Conservation (phyloP, 176 grass and related monocot species). For the Chrysopogon serrulatus region DNA sequence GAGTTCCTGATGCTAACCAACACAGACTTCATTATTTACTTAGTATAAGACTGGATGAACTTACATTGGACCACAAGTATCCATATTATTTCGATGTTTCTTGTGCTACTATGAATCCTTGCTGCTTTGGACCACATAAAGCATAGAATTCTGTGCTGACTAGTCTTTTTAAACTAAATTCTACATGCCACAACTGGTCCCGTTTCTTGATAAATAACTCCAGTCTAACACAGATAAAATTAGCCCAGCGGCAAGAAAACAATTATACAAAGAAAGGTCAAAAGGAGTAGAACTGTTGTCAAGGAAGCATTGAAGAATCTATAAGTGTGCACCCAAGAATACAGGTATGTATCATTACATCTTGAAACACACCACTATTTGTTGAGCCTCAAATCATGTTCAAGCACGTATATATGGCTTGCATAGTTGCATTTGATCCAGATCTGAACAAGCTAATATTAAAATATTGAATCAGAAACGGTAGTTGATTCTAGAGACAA, state of each 20-base stretch:
- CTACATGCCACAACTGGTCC: constrained; percentile 15
- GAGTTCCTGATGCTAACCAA: constrained; percentile 10
- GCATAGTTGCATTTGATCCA: not conserved
- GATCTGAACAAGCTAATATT: not conserved
- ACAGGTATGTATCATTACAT: not conserved
- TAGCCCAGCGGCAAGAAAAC: not conserved
- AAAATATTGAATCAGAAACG: not conserved
- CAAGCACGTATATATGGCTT: not conserved
- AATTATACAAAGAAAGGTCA: not conserved
- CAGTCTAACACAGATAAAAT: not conserved
- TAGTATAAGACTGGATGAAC: constrained; percentile 17
- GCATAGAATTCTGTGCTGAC: not conserved
- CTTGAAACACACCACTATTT: not conserved
- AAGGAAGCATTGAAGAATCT: constrained; percentile 12
- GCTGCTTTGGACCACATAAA: constrained; percentile 25
- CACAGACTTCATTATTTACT: constrained; percentile 19
- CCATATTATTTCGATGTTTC: constrained; percentile 24
- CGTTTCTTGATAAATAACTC: constrained; percentile 20
- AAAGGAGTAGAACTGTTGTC: not conserved
- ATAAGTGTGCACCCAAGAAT: not conserved
- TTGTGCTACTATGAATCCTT: constrained; percentile 25
- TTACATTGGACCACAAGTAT: constrained; percentile 34
- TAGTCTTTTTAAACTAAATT: not conserved
- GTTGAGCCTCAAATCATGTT: not conserved
- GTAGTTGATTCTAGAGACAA: not conserved